Evolutionary conservation across 2,329 filamentous ascomycete species (phyloP), one percentile per base, ranked within the genome.

Genomic region (Fusarium miscanthi): DNA sequence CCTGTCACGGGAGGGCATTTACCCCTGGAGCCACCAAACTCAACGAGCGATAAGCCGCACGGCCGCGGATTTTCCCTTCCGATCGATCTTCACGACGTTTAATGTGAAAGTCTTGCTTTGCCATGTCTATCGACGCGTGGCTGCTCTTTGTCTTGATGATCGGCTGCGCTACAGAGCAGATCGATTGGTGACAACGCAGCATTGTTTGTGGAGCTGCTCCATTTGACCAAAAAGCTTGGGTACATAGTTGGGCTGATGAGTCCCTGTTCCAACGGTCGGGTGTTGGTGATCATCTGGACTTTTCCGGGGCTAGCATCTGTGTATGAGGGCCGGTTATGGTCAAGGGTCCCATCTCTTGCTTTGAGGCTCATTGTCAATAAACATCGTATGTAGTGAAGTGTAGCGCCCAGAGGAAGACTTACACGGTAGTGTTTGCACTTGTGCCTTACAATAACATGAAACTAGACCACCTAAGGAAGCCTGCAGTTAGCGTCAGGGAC

Each of bases 201-300:
- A 72, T 58, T 49, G 53, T 37, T 54, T 59, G 66, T 73, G 70
- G 70, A 68, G 58, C 48, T 31, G 23, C 66, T 59, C 70, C 61
- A 63, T 58, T 66, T 63, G 38, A 37, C 33, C 43, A 56, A 51
- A 62, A 70, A 63, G 69, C 66, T 70, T 66, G 48, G 63, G 48
- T 53, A 4, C 23, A 25, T 25, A 25, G 30, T 31, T 31, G 30
- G 30, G 30, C 30, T 31, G 30, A 31, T 46, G 31, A 56, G 35
- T 51, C 61, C 49, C 41, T 71, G 63, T 42, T 60, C 59, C 42
- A 73, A 74, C 66, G 58, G 66, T 71, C 51, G 63, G 69, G 64
- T 53, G 27, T 51, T 43, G 61, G n/a, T 66, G 70, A 73, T 73
- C 70, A 60, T 53, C 40, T 57, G 56, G 38, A 33, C 42, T 66